Conservation (phyloP, 805 yeast species). For the Limtongia smithiae region DNA sequence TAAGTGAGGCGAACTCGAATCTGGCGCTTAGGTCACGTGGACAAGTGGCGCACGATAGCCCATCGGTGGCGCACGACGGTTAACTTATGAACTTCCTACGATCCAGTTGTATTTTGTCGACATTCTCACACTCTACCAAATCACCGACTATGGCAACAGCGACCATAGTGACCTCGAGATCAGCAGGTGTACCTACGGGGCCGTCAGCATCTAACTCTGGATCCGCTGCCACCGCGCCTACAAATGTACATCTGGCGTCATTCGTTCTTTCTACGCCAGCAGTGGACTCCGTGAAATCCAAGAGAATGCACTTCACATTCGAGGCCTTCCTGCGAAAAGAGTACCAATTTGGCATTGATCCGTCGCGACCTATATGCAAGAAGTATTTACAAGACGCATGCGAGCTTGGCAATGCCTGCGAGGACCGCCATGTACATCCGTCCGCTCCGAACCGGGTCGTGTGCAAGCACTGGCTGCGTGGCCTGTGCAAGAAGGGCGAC, state of each 20-base stretch:
- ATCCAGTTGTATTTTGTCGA: no score
- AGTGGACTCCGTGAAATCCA: not conserved
- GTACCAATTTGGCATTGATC: slow-evolving; percentile 77
- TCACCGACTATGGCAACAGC: no score
- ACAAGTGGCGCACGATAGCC: no score
- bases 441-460: slow-evolving; percentile 73
- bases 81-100: no score
- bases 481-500: slow-evolving; percentile 93
- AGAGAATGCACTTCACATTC: slow-evolving; percentile 51
- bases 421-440: slow-evolving; percentile 75
- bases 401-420: slow-evolving; percentile 82
- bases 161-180: no score
- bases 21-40: no score
- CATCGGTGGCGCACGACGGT: no score
- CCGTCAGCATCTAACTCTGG: no score
- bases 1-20: no score
- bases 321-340: slow-evolving; percentile 81
- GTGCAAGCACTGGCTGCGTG: slow-evolving; percentile 97
- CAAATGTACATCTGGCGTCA: slow-evolving; percentile 1
- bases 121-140: no score
- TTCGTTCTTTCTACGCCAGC: not conserved
- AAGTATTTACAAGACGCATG: slow-evolving; percentile 67
- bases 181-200: no score
- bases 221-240: no score
- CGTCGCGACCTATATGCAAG: slow-evolving; percentile 85